These are phyloP conservation scores for Xylaria sp. DNA, from an alignment of 495 filamentous ascomycete genomes.

Conservation along the genomic window DNA sequence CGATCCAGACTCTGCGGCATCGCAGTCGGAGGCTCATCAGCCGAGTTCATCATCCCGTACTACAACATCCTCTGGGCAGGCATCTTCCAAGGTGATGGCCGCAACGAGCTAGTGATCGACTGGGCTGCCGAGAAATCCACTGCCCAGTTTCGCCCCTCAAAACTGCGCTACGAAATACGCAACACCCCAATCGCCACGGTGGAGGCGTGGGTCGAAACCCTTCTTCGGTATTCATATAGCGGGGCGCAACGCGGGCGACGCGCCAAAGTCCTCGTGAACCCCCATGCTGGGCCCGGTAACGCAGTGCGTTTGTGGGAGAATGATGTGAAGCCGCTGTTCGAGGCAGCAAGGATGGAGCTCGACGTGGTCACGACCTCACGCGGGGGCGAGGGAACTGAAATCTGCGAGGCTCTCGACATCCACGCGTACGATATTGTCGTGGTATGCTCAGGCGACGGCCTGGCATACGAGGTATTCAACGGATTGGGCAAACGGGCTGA, in stretches of 20 bases:
- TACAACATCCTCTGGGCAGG: constrained; percentile 84
- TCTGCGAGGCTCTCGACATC: constrained; percentile 80
- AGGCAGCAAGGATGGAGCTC: constrained; percentile 77
- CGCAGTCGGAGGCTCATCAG: constrained; percentile 32
- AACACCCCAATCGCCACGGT: constrained; percentile 47
- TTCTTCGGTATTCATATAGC: constrained; percentile 77
- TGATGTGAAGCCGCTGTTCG: constrained; percentile 82
- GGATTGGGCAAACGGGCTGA: constrained; percentile 79
- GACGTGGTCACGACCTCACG: constrained; percentile 78
- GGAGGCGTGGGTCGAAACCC: constrained; percentile 64
- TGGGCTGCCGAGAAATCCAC: constrained; percentile 69
- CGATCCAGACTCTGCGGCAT: constrained; percentile 35
- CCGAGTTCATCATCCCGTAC: constrained; percentile 63
- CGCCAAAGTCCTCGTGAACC: constrained; percentile 89
- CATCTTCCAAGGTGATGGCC: constrained; percentile 76
- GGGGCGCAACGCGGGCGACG: constrained; percentile 69
- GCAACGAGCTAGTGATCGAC: constrained; percentile 69
- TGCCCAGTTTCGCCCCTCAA: constrained; percentile 62
- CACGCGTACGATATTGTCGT: constrained; percentile 82
- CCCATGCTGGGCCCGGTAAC: constrained; percentile 83
- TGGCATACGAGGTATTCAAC: constrained; percentile 95
- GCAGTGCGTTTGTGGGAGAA: constrained; percentile 76
- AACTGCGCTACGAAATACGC: constrained; percentile 64
- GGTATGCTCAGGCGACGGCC: constrained; percentile 89
- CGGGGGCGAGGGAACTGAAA: constrained; percentile 77